Evolutionary conservation across 1,284 basidiomycete genomes (phyloP), one percentile per base, ranked within the genome.

Genomic region (Ceratobasidium sp.): DNA sequence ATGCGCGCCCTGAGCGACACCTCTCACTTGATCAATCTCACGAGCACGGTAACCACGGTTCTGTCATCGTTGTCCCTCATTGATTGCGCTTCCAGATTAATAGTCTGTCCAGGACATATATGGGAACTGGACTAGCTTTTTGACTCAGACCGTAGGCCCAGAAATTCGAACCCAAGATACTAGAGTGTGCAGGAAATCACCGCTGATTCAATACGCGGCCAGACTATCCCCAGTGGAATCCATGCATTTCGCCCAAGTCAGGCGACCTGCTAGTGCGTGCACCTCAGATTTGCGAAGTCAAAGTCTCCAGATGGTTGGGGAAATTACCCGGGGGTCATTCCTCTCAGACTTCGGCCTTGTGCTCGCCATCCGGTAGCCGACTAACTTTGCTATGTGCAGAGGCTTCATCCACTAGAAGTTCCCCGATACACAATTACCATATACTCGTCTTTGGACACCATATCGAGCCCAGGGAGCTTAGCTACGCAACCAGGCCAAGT

Each of bases 391-490:
- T 56, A 36, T 51, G 30, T 28, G 44, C 33, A 38, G 56, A 46
- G 67, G 56, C 25, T 56, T 66, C 54, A 59, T 40, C 18, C 67
- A 70, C 67, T 70, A 70, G 67, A 70, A 70, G 67, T 42, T n/a
- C 54, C 44, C n/a, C 38, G 42, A 23, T 60, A 46, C 60, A 62
- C 25, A 48, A 49, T 62, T 62, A 62, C 60, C 60, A 48, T 60
- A 70, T 60, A 46, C 67, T 59, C 67, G 38, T 56, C 44, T 70
- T 70, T 44, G 44, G 67, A 3, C 21, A 59, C 38, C 30, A 28
- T 60, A 51, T 33, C 33, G 33, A 46, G 67, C 14, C 40, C 40
- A n/a, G 16, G 33, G 3, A 33, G 56, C 44, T 23, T 60, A 60
- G 54, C 44, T 70, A 56, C 46, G n/a, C 42, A 44, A 33, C 67